Evolutionary conservation across 2,329 filamentous ascomycete genomes (phyloP).

Genomic region (Curvularia hawaiiensis): DNA sequence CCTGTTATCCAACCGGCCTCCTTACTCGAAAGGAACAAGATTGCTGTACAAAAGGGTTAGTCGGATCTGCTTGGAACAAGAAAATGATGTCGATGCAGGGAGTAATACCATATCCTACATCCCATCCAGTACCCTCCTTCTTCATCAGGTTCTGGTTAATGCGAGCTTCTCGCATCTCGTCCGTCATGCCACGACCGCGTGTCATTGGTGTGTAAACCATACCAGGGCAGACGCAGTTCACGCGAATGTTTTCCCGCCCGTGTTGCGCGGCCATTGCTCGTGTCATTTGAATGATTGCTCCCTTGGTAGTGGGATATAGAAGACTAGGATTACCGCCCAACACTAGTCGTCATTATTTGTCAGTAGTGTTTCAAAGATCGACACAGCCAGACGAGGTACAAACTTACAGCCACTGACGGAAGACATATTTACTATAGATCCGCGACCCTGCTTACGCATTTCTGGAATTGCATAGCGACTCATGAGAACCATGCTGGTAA

Average conservation of each 20-base stretch:
- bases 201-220: constrained; percentile 64
- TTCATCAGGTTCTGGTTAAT: constrained; percentile 58
- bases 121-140: constrained; percentile 61
- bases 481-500: constrained; percentile 77
- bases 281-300: constrained; percentile 62
- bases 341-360: neutral
- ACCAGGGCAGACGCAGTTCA: constrained; percentile 62
- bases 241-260: constrained; percentile 55
- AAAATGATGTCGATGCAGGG: neutral
- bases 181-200: constrained; percentile 57
- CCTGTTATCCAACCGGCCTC: constrained; percentile 31
- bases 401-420: constrained; percentile 69
- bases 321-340: constrained; percentile 59
- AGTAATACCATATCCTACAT: constrained; percentile 44
- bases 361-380: neutral
- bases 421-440: constrained; percentile 81
- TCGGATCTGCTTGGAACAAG: neutral
- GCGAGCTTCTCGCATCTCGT: constrained; percentile 56
- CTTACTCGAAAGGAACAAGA: constrained; percentile 20
- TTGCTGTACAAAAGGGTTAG: neutral
- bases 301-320: constrained; percentile 60
- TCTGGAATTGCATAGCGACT: constrained; percentile 74
- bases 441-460: constrained; percentile 64
- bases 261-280: constrained; percentile 62
- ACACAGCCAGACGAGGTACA: neutral